These are phyloP conservation scores for Monilinia laxa DNA, from an alignment of 2,329 filamentous ascomycete species.

Conservation along the genomic window DNA sequence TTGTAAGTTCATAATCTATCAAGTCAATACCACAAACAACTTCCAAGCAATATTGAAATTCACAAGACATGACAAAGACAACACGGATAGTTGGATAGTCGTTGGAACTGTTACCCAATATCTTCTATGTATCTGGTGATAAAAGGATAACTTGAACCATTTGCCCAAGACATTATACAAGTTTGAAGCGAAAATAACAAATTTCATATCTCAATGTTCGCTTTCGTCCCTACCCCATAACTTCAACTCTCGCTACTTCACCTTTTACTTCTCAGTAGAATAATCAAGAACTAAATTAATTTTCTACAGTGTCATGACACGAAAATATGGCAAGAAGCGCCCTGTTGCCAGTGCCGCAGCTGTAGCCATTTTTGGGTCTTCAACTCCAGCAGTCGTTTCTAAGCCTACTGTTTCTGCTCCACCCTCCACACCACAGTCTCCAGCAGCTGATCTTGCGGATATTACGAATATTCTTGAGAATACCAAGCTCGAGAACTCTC, in stretches of 20 bases:
- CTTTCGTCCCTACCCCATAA: background rate
- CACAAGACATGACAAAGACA: background rate
- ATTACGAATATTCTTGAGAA: conserved; percentile 14
- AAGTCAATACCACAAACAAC: background rate
- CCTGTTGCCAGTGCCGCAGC: conserved; percentile 20
- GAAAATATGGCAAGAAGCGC: conserved; percentile 31
- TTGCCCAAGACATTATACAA: background rate
- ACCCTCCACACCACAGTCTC: background rate
- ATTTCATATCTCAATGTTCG: background rate
- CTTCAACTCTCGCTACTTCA: background rate
- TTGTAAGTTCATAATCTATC: conserved; percentile 3
- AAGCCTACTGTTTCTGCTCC: background rate
- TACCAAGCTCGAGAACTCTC: background rate
- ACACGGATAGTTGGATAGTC: no score
- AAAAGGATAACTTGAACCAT: no score
- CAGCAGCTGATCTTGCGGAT: background rate
- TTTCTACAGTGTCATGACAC: conserved; percentile 7
- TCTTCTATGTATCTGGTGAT: no score
- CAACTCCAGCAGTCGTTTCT: background rate
- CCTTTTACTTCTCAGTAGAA: background rate
- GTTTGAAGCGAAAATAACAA: background rate
- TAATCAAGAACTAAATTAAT: background rate
- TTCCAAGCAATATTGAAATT: background rate
- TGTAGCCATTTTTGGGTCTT: conserved; percentile 26
- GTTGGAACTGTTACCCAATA: background rate